Base-by-base conservation (phyloP, 164 flowering plant species). In the Pachysandra terminalis region DNA sequence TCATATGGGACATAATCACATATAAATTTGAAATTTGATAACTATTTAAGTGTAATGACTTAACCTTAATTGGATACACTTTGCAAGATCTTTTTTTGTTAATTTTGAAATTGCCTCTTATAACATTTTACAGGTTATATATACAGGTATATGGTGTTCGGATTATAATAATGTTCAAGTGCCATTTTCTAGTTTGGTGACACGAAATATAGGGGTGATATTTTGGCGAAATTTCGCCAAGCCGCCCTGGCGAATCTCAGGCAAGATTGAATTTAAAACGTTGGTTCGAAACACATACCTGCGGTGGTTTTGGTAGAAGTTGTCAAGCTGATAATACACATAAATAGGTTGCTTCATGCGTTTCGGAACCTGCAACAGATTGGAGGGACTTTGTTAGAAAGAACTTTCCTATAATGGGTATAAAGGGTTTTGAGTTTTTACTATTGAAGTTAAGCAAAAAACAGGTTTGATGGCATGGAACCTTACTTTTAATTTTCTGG, bases 281-380 rank as follows among this genome's bases (percentile, higher is more conserved):
- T n/a, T n/a, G n/a, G n/a, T n/a, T n/a, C n/a, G n/a, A n/a, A n/a
- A n/a, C n/a, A n/a, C 27, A 66, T 73, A 88, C 90, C 97, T 84
- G 55, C 92, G 88, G 78, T 89, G 94, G 73, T 89, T 90, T 80
- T 90, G 94, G 72, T 87, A 90, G 73, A 85, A 90, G 78, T 89
- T 87, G 59, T 89, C 94, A 17, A 89, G 88, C 75, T 90, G 90
- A 72, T 90, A 90, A 70, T 90, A 90, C 19, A 90, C 85, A 72
- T 82, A 87, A 32, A 90, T 77, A 19, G 97, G 97, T n/a, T 71
- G 28, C 76, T 87, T 85, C 97, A 90, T 90, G 48, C 25, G 78
- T 82, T 88, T 90, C 15, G 80, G 59, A 56, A 89, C 90, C 93
- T 88, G 69, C 67, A 73, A 56, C 28, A 60, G 60, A 60, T 22